These are phyloP conservation scores for Smittium culicis DNA, from an alignment of 371 early-diverging fungal genomes.

Conservation along the genomic window DNA sequence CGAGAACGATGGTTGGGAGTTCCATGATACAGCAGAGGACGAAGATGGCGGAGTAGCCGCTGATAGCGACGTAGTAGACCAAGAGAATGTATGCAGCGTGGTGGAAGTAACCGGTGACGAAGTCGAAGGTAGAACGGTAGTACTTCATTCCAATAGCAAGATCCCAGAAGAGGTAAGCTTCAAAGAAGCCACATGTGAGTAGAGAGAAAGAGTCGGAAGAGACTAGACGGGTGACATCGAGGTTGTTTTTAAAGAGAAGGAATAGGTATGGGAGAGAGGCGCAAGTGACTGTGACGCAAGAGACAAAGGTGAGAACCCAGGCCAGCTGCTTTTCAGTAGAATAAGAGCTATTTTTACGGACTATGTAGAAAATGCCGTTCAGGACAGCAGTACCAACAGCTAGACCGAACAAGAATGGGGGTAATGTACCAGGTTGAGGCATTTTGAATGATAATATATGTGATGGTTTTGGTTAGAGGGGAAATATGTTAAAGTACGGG, in stretches of 20 bases:
- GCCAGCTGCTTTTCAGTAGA: conserved; percentile 24
- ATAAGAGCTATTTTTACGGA: conserved; percentile 7
- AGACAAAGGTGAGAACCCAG: conserved; percentile 32
- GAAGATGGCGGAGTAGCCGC: conserved; percentile 31
- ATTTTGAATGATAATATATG: too few species aligned
- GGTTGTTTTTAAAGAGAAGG: conserved; percentile 9
- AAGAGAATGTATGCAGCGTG: conserved; percentile 23
- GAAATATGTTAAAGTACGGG: too few species aligned
- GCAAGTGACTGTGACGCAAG: conserved; percentile 24
- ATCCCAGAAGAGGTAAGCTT: conserved; percentile 31
- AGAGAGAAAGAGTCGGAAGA: conserved; percentile 17
- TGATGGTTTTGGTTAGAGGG: too few species aligned
- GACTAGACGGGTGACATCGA: conserved; percentile 14
- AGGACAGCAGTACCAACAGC: conserved; percentile 17
- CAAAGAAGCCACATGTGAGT: conserved; percentile 22
- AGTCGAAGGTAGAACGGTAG: conserved; percentile 29
- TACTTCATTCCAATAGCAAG: conserved; percentile 26
- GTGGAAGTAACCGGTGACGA: conserved; percentile 35
- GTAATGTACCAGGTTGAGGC: not conserved
- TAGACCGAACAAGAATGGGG: conserved; percentile 14
- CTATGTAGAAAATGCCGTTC: conserved; percentile 15
- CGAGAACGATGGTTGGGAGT: conserved; percentile 34
- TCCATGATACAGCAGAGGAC: conserved; percentile 31
- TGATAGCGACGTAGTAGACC: conserved; percentile 14
- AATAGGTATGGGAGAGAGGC: conserved; percentile 29